Base-by-base conservation (phyloP, 352 stramenopile genomes). In the Phytopythium vexans region DNA sequence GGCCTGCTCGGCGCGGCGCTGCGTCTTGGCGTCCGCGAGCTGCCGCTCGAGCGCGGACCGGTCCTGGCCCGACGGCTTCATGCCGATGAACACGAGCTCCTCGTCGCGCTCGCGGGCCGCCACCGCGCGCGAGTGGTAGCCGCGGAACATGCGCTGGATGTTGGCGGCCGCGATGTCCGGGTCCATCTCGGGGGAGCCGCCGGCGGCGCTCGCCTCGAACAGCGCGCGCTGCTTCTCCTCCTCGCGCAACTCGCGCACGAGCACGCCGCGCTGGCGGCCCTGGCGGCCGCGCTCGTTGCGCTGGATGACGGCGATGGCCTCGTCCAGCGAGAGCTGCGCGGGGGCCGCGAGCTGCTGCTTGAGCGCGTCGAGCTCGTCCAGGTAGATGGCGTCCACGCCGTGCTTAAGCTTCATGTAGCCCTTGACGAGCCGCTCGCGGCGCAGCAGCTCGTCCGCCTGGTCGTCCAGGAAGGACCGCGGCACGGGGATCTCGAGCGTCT, bases 31-130 rank as follows among this genome's bases (percentile, higher is more conserved):
- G 34, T 95, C 69, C 0, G 77, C 64, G 4, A 98, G 66, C 44
- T 89, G 74, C 47, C 77, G 81, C 55, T 96, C 77, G 3, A 97
- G 62, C 34, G 68, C 58, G 21, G 84, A 79, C 9, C 76, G 70
- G 65, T 84, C 68, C 5, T 69, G 70, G 16, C 59, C 55, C 6
- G 79, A 77, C 8, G 83, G 69, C 58, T 90, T 95, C 92, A 98
- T 97, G 34, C 94, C 94, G 52, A 98, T 94, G 48, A 98, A 98
- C 33, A 97, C 58, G 21, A 96, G 76, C 69, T 94, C 80, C 15
- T 86, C 74, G 54, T 96, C 80, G 12, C 84, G 84, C 49, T 95
- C 88, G 3, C 77, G 59, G 32, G 61, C 49, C 10, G 87, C 86
- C 32, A 66, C 69, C 21, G 70, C 76, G 12, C 92, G 83, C 12